Evolutionary conservation across 179 eudicot genomes (phyloP).

Genomic region (Silene vulgaris): DNA sequence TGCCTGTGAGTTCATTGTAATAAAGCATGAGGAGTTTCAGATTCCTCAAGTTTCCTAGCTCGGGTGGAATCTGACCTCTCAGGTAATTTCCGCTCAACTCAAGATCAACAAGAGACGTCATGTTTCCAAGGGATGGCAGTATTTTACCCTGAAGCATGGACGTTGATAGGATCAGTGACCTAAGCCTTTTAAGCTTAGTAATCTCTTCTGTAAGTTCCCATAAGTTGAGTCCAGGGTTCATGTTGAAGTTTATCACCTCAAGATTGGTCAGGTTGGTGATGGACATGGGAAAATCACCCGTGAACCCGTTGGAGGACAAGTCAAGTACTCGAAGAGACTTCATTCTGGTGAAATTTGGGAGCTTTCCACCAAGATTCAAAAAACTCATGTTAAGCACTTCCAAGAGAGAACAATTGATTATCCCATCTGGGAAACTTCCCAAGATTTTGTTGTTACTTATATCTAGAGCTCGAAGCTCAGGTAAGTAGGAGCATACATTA

Average conservation of each 20-base stretch:
- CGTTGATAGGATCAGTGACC: slow-evolving; percentile 42
- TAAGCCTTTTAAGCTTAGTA: slow-evolving; percentile 42
- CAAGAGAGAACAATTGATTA: slow-evolving; percentile 63
- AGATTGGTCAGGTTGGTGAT: slow-evolving; percentile 61
- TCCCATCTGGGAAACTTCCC: slow-evolving; percentile 51
- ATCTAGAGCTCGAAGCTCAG: slow-evolving; percentile 48
- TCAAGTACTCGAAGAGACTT: slow-evolving; percentile 47
- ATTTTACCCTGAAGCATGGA: slow-evolving; percentile 53
- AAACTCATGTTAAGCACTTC: slow-evolving; percentile 60
- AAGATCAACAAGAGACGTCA: slow-evolving; percentile 71
- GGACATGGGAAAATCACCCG: slow-evolving; percentile 72
- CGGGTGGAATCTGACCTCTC: slow-evolving; percentile 52
- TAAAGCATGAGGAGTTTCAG: slow-evolving; percentile 66
- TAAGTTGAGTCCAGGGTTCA: slow-evolving; percentile 43
- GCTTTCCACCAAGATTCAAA: slow-evolving; percentile 43
- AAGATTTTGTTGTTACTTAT: slow-evolving; percentile 46
- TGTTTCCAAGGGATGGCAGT: slow-evolving; percentile 58
- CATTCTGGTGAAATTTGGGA: slow-evolving; percentile 65
- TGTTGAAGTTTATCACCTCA: slow-evolving; percentile 59
- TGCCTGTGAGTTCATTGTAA: slow-evolving; percentile 60
- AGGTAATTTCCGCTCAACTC: slow-evolving; percentile 65
- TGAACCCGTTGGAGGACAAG: slow-evolving; percentile 51
- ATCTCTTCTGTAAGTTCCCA: slow-evolving; percentile 66
- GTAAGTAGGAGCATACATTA: slow-evolving; percentile 60
- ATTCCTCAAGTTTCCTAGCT: slow-evolving; percentile 63